Conservation (phyloP, 2,329 filamentous ascomycete genomes). For the Fusarium illudens region DNA sequence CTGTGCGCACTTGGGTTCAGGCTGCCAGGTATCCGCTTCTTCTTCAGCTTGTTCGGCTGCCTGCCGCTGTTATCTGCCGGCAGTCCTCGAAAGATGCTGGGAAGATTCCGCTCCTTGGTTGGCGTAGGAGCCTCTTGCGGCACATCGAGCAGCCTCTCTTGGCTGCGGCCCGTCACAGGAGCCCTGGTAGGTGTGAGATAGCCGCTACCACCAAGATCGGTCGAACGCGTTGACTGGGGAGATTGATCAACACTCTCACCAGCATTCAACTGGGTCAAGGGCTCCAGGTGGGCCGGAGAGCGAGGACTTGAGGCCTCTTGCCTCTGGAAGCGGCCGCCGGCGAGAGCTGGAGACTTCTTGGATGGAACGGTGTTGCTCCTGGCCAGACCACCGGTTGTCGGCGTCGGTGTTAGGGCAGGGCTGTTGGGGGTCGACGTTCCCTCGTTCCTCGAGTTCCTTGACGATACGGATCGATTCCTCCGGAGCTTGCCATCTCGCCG, state of each 20-base stretch:
- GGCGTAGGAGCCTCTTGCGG: slow-evolving; percentile 60
- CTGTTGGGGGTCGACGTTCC: slow-evolving; percentile 75
- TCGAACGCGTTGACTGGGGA: slow-evolving; percentile 43
- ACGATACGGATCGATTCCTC: slow-evolving; percentile 91
- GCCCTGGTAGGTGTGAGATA: slow-evolving; percentile 43
- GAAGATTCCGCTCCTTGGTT: slow-evolving; percentile 71
- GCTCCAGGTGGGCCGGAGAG: slow-evolving; percentile 49
- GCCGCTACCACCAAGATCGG: slow-evolving; percentile 37
- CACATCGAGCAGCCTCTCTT: slow-evolving; percentile 57
- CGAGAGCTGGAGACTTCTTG: slow-evolving; percentile 80
- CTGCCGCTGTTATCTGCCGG: slow-evolving; percentile 69
- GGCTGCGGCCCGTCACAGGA: slow-evolving; percentile 54
- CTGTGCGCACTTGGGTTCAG: slow-evolving; percentile 89
- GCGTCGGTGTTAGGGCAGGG: slow-evolving; percentile 62
- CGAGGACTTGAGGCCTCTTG: slow-evolving; percentile 43
- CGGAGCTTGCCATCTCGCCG: slow-evolving; percentile 81
- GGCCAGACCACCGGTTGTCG: slow-evolving; percentile 64
- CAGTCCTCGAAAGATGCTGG: slow-evolving; percentile 75
- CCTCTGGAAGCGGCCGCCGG: slow-evolving; percentile 70
- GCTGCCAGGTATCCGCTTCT: slow-evolving; percentile 81
- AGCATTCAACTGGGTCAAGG: slow-evolving; percentile 48
- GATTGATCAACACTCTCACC: slow-evolving; percentile 35
- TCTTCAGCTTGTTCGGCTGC: slow-evolving; percentile 89
- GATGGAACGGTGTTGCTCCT: slow-evolving; percentile 93
- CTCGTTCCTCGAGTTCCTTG: slow-evolving; percentile 82